Base-by-base conservation (phyloP, 192 early-diverging fungal species). In the Phycomyces blakesleeanus region DNA sequence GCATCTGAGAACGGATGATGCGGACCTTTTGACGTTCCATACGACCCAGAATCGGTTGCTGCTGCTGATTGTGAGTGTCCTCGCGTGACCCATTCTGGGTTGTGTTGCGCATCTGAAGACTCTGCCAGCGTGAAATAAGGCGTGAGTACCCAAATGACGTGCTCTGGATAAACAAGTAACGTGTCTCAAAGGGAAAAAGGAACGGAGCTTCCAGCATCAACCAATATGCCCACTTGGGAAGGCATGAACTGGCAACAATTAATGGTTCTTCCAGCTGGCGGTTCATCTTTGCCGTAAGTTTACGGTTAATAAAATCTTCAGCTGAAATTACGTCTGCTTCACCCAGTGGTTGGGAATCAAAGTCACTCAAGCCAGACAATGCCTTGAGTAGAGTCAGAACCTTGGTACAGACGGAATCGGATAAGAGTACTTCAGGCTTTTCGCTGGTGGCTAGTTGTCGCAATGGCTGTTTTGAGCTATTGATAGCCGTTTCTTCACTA, bases 1-100 rank as follows among this genome's bases (percentile, higher is more conserved):
- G 71, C 37, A 97, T 81, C n/a, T 85, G 76, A 10, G 73, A 70
- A 27, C 95, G 80, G 1, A 85, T 79, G 16, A 98, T 89, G 0
- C 91, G 83, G n/a, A 96, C 92, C 65, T 98, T 98, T 73, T 93
- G 90, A 7, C 91, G 81, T 59, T 91, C 86, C 34, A 93, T 77
- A 0, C 90, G 78, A 2, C 88, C 91, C 56, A 94, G 63, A 29
- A 81, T 72, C 12, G 76, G 76, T 41, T 79, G 73, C 9, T 71
- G 75, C 16, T 83, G 73, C 18, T 75, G 66, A 10, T 39, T 22
- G 24, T 39, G 57, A 1, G 64, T 56, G 6, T 72, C 67, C 26
- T 78, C 74, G 18, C 73, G 61, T 24, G 68, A 58, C 9, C 77
- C 73, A 20, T 65, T 51, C 18, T 69, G 67, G 0, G 41, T 22